Conservation (phyloP, 2,329 filamentous ascomycete species). For the Trichocomaceae sp. region DNA sequence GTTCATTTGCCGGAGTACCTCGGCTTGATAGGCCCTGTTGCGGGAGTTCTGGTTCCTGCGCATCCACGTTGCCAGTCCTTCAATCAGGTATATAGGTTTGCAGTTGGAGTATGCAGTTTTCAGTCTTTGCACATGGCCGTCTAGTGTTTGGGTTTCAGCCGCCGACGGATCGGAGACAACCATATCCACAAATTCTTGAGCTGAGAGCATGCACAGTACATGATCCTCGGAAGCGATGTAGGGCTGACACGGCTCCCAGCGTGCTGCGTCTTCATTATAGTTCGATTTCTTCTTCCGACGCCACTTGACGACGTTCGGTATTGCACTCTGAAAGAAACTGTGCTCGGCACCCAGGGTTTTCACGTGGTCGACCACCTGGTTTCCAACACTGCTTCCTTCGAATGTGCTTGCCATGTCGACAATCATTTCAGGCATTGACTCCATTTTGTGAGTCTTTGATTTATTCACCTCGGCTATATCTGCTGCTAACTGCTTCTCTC, state of each 20-base stretch:
- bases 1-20: slow-evolving; percentile 49
- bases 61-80: slow-evolving; percentile 61
- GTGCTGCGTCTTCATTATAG: slow-evolving; percentile 55
- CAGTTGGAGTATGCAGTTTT: slow-evolving; percentile 48
- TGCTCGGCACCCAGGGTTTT: slow-evolving; percentile 37
- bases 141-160: slow-evolving; percentile 46
- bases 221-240: slow-evolving; percentile 52
- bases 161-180: slow-evolving; percentile 35
- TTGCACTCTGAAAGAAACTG: slow-evolving; percentile 30
- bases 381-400: slow-evolving; percentile 38
- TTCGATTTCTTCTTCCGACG: slow-evolving; percentile 58
- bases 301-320: slow-evolving; percentile 58
- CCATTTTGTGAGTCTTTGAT: slow-evolving; percentile 64
- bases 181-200: slow-evolving; percentile 60
- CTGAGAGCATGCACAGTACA: slow-evolving; percentile 55
- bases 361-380: slow-evolving; percentile 40
- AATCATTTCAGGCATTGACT: slow-evolving; percentile 70
- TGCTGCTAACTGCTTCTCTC: slow-evolving; percentile 57
- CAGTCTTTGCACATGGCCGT: slow-evolving; percentile 53
- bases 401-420: slow-evolving; percentile 59
- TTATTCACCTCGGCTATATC: slow-evolving; percentile 70
- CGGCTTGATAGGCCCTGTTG: slow-evolving; percentile 61
- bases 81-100: slow-evolving; percentile 63
- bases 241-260: slow-evolving; percentile 57
- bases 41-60: slow-evolving; percentile 61